A percentile compares a stretch with the other conserved stretches of the same genome.
Evolutionary conservation across 257 asterid genomes (phyloP).

Genomic region (Jacaranda copaia): DNA sequence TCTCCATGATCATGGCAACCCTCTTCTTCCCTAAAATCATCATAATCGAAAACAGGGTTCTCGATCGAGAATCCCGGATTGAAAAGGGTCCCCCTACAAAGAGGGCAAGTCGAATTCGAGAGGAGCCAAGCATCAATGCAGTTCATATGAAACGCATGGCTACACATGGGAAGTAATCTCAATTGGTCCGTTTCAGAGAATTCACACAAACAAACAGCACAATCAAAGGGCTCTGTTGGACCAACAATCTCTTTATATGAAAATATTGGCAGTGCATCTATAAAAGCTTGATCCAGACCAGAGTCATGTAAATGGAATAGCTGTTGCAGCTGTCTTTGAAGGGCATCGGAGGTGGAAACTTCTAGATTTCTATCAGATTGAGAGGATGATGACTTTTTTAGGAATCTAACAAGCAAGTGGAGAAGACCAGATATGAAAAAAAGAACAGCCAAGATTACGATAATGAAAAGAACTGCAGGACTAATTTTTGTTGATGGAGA

Average conservation of each 20-base stretch:
- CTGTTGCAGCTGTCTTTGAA: slow-evolving; percentile 61
- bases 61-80: slow-evolving; percentile 36
- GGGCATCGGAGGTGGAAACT: slow-evolving; percentile 46
- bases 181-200: slow-evolving; percentile 48
- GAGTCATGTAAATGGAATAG: slow-evolving; percentile 60
- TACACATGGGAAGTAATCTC: slow-evolving; percentile 56
- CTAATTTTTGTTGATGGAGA: slow-evolving; percentile 44
- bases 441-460: slow-evolving; percentile 46
- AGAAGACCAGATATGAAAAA: slow-evolving; percentile 53
- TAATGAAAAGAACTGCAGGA: slow-evolving; percentile 47
- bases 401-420: slow-evolving; percentile 51
- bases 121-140: slow-evolving; percentile 67
- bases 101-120: slow-evolving; percentile 59
- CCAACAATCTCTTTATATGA: slow-evolving; percentile 54
- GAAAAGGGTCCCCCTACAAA: slow-evolving; percentile 53
- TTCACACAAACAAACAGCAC: slow-evolving; percentile 64
- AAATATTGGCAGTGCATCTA: slow-evolving; percentile 61
- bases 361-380: slow-evolving; percentile 37
- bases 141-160: slow-evolving; percentile 61
- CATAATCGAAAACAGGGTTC: slow-evolving; percentile 42
- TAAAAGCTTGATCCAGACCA: slow-evolving; percentile 60
- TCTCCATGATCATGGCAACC: slow-evolving; percentile 32
- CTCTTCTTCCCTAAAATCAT: slow-evolving; percentile 45
- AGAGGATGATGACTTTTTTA: slow-evolving; percentile 41
- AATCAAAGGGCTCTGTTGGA: slow-evolving; percentile 55